Evolutionary conservation across 108 stramenopile species (phyloP), one percentile per base, ranked within the genome.

Genomic region (Skeletonema potamos): DNA sequence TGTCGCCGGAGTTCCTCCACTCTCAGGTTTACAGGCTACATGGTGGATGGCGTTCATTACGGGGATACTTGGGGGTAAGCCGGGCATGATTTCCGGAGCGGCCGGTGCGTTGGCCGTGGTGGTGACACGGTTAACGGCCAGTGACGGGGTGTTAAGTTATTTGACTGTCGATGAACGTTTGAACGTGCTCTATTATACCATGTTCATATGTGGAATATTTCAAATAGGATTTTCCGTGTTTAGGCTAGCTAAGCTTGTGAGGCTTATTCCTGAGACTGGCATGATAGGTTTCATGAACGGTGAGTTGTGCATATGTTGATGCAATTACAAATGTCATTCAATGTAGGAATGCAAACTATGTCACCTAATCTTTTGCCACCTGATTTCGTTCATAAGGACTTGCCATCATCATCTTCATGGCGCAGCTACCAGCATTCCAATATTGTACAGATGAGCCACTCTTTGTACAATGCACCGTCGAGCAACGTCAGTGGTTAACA

Each of bases 21-120:
- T 85, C 20, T 65, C 55, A 18, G 87, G 87, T 24, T 56, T 87
- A 57, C 85, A 83, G n/a, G 79, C 86, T 10, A 82, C 86, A 11
- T 86, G 76, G 51, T 84, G 78, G 77, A 83, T 85, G 84, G 87
- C 82, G 0, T 43, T 70, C 30, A 70, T 83, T 36, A 85, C 84
- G 18, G 82, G 84, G 8, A 58, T 87, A 6, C 41, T 81, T 46
- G 87, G 87, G 12, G 87, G 87, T 32, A 80, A 81, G 30, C 84
- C 84, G 5, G 87, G 84, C 27, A 87, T 87, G 87, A 84, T 87
- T 74, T 77, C 79, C 13, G 80, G 78, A 17, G 84, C 84, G 2
- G 82, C 87, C n/a, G 87, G 87, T 27, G 87, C 87, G 10, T 69
- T 87, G 51, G 87, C 87, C 5, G 87, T 87, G 20, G 87, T 87